These are phyloP conservation scores for Cyberlindnera xishuangbannaensis DNA, from an alignment of 805 yeast genomes.

Conservation along the genomic window DNA sequence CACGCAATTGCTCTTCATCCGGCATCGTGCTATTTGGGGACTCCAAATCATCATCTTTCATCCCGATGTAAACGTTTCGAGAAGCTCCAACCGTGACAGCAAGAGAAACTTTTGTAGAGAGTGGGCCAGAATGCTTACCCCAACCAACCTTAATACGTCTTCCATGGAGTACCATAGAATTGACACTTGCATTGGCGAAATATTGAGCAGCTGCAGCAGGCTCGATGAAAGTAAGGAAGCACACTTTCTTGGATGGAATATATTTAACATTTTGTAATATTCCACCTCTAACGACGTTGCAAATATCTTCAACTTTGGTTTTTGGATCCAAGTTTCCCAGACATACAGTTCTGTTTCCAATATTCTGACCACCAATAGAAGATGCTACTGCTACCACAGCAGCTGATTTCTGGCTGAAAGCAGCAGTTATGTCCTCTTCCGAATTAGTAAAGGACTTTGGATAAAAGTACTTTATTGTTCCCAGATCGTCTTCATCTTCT, in stretches of 20 bases:
- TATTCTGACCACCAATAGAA: slow-evolving; percentile 69
- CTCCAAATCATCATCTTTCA: slow-evolving; percentile 33
- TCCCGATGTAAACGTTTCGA: slow-evolving; percentile 70
- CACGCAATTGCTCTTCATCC: slow-evolving; percentile 42
- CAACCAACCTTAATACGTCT: slow-evolving; percentile 62
- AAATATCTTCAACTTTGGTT: slow-evolving; percentile 65
- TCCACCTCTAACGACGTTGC: slow-evolving; percentile 78
- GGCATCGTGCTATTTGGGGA: slow-evolving; percentile 33
- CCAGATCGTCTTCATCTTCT: slow-evolving; percentile 4
- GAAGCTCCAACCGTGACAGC: slow-evolving; percentile 74
- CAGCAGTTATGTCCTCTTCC: slow-evolving; percentile 8
- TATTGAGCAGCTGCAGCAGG: slow-evolving; percentile 62
- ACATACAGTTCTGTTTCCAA: slow-evolving; percentile 66
- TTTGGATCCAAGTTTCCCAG: slow-evolving; percentile 60
- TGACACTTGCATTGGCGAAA: slow-evolving; percentile 51
- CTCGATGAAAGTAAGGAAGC: slow-evolving; percentile 67
- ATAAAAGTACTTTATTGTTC: slow-evolving; percentile 5
- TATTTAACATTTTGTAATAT: slow-evolving; percentile 52
- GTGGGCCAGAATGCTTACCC: slow-evolving; percentile 62
- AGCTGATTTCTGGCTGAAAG: slow-evolving; percentile 12
- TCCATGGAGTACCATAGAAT: slow-evolving; percentile 57
- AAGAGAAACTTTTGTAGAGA: slow-evolving; percentile 46
- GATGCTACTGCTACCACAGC: slow-evolving; percentile 13
- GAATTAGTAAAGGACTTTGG: slow-evolving; percentile 7
- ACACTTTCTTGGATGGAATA: slow-evolving; percentile 47